phyloP scores from a whole-genome alignment of 192 early-diverging fungal genomes.

The Coemansia furcata region DNA sequence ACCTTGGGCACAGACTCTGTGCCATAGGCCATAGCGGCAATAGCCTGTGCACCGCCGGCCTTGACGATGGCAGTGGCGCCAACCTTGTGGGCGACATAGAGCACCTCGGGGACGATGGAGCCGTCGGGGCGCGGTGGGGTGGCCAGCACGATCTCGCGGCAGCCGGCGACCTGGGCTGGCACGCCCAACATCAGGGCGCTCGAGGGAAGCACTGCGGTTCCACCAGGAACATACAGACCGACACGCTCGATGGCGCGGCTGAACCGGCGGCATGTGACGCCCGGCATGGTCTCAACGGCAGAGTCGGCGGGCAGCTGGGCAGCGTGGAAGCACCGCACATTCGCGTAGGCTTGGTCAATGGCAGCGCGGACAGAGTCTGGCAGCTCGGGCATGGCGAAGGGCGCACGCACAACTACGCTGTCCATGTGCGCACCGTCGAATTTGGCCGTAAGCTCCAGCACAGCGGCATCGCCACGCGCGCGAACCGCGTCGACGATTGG shows the following conservation, averaged over 20 bases:
- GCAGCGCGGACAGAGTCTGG: constrained; percentile 67
- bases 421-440: constrained; percentile 85
- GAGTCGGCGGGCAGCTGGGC: constrained; percentile 77
- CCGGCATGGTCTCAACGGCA: constrained; percentile 96
- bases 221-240: constrained; percentile 97
- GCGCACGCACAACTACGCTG: constrained; percentile 73
- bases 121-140: constrained; percentile 93
- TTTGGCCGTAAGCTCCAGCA: constrained; percentile 81
- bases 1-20: constrained; percentile 96
- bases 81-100: constrained; percentile 97
- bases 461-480: constrained; percentile 77
- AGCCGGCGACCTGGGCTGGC: constrained; percentile 96
- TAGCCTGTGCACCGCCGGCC: constrained; percentile 97
- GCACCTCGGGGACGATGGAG: constrained; percentile 88
- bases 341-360: constrained; percentile 94
- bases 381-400: constrained; percentile 68
- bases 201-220: constrained; percentile 94
- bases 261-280: constrained; percentile 92
- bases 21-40: constrained; percentile 99
- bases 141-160: constrained; percentile 92
- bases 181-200: constrained; percentile 96
- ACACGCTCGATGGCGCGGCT: constrained; percentile 93
- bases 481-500: constrained; percentile 90
- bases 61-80: constrained; percentile 88
- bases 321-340: constrained; percentile 89